phyloP scores from a whole-genome alignment of 495 filamentous ascomycete species.

The Penicillium verhagenii region DNA sequence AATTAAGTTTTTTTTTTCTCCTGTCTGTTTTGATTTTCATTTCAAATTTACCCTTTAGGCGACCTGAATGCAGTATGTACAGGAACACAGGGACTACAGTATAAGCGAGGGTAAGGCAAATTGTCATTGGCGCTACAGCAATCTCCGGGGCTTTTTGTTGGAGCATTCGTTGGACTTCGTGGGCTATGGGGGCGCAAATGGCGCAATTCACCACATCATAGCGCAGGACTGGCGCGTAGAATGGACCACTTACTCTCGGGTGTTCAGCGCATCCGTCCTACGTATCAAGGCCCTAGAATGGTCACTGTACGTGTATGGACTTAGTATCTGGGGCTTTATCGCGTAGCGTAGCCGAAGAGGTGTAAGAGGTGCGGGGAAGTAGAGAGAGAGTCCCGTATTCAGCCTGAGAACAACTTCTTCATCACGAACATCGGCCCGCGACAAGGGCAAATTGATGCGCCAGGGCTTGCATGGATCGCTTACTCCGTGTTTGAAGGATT shows the following conservation, averaged over 20 bases:
- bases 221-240: neutral
- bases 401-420: no score
- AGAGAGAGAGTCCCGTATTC: neutral
- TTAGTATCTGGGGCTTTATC: conserved; percentile 13
- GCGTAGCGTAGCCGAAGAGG: conserved; percentile 15
- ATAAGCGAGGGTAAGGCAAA: no score
- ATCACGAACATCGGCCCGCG: conserved; percentile 8
- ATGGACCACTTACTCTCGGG: neutral
- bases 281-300: neutral
- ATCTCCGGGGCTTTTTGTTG: no score
- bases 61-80: neutral
- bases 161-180: no score
- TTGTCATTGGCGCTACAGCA: neutral
- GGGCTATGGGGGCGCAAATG: neutral
- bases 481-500: neutral
- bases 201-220: conserved; percentile 3
- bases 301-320: no score
- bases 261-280: neutral
- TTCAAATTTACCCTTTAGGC: no score
- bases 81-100: neutral
- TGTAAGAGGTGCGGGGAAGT: conserved; percentile 21
- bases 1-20: neutral
- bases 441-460: no score
- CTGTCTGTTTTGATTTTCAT: neutral
- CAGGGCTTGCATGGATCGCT: neutral